Conservation (phyloP, 2,329 filamentous ascomycete genomes). For the Fusarium liriodendri region DNA sequence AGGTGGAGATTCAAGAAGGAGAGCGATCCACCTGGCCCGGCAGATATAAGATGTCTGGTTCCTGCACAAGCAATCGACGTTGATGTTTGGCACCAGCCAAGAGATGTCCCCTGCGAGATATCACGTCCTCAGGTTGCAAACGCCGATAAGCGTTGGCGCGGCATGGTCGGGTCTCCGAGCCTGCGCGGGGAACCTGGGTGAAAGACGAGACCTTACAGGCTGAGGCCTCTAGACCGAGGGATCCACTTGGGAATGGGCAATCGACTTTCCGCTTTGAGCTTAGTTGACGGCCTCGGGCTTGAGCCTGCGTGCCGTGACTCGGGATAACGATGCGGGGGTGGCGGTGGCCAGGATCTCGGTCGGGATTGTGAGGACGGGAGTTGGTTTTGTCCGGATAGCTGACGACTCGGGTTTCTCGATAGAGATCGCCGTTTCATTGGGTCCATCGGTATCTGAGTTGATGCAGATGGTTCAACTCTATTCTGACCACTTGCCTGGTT, state of each 20-base stretch:
- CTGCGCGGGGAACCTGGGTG: slow-evolving; percentile 24
- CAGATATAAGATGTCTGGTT: not conserved
- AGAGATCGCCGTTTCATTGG: not conserved
- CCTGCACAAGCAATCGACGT: not conserved
- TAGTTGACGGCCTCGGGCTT: slow-evolving; percentile 3
- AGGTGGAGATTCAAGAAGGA: not conserved
- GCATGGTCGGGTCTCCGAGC: not conserved
- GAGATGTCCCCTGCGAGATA: not conserved
- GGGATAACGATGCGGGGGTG: not conserved
- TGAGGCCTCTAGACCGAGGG: not conserved
- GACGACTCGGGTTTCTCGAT: not conserved
- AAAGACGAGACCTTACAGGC: not conserved
- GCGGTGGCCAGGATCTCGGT: not conserved
- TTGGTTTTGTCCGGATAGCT: not conserved
- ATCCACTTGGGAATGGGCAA: slow-evolving; percentile 36
- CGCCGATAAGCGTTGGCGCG: not conserved
- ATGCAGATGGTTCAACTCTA: not conserved
- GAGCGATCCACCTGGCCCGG: not conserved
- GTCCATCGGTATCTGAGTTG: not conserved
- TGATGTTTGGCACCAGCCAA: not conserved
- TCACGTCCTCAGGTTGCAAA: not conserved
- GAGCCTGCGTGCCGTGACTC: not conserved
- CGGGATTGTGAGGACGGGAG: not conserved
- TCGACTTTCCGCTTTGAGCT: slow-evolving; percentile 29
- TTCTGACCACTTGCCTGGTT: not conserved